Evolutionary conservation across 1,139 yeast genomes (phyloP), one percentile per base, ranked within the genome.

Genomic region (Kodamaea sp.): DNA sequence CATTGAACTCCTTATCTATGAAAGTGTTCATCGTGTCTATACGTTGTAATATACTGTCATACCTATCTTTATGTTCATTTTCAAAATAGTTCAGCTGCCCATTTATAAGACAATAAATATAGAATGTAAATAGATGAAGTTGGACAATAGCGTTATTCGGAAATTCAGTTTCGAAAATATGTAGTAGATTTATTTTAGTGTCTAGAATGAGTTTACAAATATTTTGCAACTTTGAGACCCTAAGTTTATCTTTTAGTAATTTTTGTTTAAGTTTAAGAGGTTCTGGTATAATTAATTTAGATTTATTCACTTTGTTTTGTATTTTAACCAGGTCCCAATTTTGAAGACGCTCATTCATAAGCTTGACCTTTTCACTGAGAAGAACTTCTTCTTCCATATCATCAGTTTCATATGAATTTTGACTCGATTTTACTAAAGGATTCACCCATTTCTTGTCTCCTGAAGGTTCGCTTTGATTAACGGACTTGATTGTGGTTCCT

Each of bases 1-100:
- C 25, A 23, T 22, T 35, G 31, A 43, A 43, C 15, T 37, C 40
- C 10, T 27, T 31, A 20, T 39, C 38, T 7, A 41, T 34, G 22
- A 30, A 26, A n/a, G 29, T 36, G 11, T 31, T 35, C 22, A 35
- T 33, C 6, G 22, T 32, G 26, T 27, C 32, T 2, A 42, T 29
- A 24, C 36, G 33, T 9, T 22, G 24, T 29, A 44, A 32, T 4
- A 38, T 36, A 11, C 24, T 30, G 12, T 15, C 28, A 29, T 36
- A 43, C 22, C 9, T 25, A 20, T 27, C 36, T 24, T 29, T 38
- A 11, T 29, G 24, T 5, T 24, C 22, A 15, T 35, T 23, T 8
- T 12, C 12, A 12, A 38, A 41, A 26, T 26, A 32, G 8, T 34
- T 34, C 27, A 20, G 29, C 32, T 41, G 40, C 23, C 28, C 31